Evolutionary conservation across 305 asterid genomes (phyloP), one percentile per base, ranked within the genome.

Genomic region (Caryopteris hybrid): DNA sequence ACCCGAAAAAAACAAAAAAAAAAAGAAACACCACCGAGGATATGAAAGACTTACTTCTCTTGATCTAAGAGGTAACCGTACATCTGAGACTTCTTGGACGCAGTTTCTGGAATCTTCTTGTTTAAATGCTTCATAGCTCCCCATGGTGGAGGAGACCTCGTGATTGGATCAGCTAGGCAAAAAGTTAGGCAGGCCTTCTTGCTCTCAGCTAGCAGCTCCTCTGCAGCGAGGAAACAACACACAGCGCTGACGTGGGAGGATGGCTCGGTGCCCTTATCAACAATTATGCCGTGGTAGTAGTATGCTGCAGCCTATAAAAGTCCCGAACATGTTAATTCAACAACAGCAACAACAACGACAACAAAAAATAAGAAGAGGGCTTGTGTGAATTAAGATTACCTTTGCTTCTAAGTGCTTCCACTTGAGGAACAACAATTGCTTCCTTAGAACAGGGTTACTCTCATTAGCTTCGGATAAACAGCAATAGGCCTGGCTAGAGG

Each of bases 351-450:
- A n/a, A n/a, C n/a, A n/a, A n/a, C n/a, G n/a, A n/a, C n/a, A n/a
- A n/a, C n/a, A n/a, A n/a, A n/a, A 0, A 12, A 25, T 9, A 55
- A 9, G 72, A 6, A 34, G 4, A 1, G 6, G 41, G 55, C 12
- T 8, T 3, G 21, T 21, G 20, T 27, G 6, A 47, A 45, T 12
- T 14, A 50, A 7, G n/a, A 21, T 61, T 67, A 89, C 97, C 98
- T 91, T 91, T 31, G 96, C 87, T 77, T 91, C 95, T 8, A 91
- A 77, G 73, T 69, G 85, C 76, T 89, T 91, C 94, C 90, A 91
- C 68, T 86, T 91, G 82, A 91, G 83, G 84, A 88, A 91, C 70
- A 77, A 72, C 25, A 80, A 17, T 20, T 81, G 95, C 76, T 91
- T 91, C 86, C 83, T 89, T 41, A 71, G 68, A 10, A 78, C 63